Evolutionary conservation across 106 monocot species (phyloP), one percentile per base, ranked within the genome.

Genomic region (Acorus gramineus): DNA sequence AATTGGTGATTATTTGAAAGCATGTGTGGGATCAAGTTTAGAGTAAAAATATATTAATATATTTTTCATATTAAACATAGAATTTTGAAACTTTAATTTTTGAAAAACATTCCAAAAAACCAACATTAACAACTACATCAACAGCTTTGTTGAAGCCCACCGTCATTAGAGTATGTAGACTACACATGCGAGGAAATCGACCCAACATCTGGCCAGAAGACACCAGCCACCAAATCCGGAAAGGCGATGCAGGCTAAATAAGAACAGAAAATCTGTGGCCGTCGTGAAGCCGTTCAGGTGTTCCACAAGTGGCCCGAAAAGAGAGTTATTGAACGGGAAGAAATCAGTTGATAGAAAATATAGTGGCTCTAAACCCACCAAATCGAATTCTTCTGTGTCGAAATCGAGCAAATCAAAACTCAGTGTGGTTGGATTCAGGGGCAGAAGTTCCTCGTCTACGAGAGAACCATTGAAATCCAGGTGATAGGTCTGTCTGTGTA

Each of bases 351-450:
- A 55, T 50, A 72, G 46, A 66, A 82, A 74, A 55, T 50, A 53
- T 4, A 42, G 11, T 45, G 9, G 13, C 9, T 5, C 8, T 4
- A 74, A 44, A 50, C 42, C 58, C 4, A 11, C 12, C 6, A 4
- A 13, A n/a, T 61, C 11, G 3, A 62, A n/a, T 47, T 11, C 63
- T 53, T 13, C 60, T 12, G 43, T 55, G 3, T 55, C 80, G 0
- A 90, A 28, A 28, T 28, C 28, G 0, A 28, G 1, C 28, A 28
- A 28, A 28, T 28, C 28, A 28, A 28, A 86, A 72, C 69, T 90
- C 45, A 83, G 66, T 11, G 83, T 90, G 46, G 90, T 86, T 44
- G 86, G 86, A 6, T 83, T 90, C 65, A 75, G 86, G 55, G 80
- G 90, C 4, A 59, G 76, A 9, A 86, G 78, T 69, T 83, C 74